phyloP scores from a whole-genome alignment of 441 rosid genomes.

The Gossypium lobatum region DNA sequence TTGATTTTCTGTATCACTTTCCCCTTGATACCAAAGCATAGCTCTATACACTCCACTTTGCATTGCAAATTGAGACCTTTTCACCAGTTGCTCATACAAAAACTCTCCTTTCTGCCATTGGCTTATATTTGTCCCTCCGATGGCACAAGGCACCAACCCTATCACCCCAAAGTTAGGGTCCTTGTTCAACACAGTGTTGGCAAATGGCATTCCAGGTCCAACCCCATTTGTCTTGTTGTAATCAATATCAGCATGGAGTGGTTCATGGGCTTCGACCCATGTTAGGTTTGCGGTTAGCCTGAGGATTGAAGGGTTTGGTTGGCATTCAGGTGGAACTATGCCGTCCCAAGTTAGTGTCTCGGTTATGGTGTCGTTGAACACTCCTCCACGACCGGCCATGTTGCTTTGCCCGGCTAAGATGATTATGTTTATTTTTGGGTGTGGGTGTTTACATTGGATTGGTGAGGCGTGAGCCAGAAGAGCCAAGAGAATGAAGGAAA shows the following conservation, averaged over 20 bases:
- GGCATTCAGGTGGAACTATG: slow-evolving; percentile 51
- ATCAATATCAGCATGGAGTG: slow-evolving; percentile 74
- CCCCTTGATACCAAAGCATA: slow-evolving; percentile 89
- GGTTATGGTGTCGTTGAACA: slow-evolving; percentile 35
- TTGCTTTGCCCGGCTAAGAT: slow-evolving; percentile 88
- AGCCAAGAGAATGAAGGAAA: slow-evolving; percentile 20
- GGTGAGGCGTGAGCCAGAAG: slow-evolving; percentile 21
- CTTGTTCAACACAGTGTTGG: slow-evolving; percentile 42
- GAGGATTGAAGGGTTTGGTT: slow-evolving; percentile 55
- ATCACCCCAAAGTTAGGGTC: slow-evolving; percentile 32
- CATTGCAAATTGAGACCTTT: slow-evolving; percentile 37
- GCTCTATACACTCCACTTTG: slow-evolving; percentile 34
- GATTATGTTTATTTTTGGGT: slow-evolving; percentile 32
- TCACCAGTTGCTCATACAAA: slow-evolving; percentile 46
- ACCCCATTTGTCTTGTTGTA: slow-evolving; percentile 51
- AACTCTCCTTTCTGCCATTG: slow-evolving; percentile 62
- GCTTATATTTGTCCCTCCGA: slow-evolving; percentile 66
- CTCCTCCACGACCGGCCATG: slow-evolving; percentile 94
- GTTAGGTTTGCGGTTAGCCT: slow-evolving; percentile 41
- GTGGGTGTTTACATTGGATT: slow-evolving; percentile 20
- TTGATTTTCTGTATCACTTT: slow-evolving; percentile 43
- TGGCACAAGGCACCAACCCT: slow-evolving; percentile 80
- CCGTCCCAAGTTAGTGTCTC: slow-evolving; percentile 57
- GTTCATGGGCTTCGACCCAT: slow-evolving; percentile 71
- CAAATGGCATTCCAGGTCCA: slow-evolving; percentile 87